Evolutionary conservation across 129 eudicot species (phyloP).

Genomic region (Centrapalus pauciflorus): DNA sequence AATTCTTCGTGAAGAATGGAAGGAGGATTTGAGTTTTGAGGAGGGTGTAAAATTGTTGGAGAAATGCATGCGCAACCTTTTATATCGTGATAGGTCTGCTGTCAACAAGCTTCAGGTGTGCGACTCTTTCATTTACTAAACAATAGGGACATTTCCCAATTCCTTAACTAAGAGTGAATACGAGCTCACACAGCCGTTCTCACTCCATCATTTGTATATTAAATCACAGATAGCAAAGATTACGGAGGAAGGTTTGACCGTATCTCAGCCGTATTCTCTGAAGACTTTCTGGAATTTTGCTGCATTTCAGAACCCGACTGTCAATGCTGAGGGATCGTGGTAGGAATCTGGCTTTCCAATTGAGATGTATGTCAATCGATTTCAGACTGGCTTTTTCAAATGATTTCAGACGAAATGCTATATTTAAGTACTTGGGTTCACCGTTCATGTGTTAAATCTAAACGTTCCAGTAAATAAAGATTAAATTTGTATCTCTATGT

Average conservation of each 20-base stretch:
- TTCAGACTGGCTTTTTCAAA: no score
- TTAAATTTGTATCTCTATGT: no score
- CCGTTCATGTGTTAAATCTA: no score
- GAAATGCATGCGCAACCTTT: slow-evolving; percentile 87
- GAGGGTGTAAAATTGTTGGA: slow-evolving; percentile 74
- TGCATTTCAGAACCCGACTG: slow-evolving; percentile 66
- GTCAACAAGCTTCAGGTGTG: slow-evolving; percentile 81
- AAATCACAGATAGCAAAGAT: slow-evolving; percentile 67
- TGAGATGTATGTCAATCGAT: neutral
- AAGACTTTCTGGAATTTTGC: slow-evolving; percentile 71
- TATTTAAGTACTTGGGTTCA: no score
- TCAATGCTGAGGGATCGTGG: slow-evolving; percentile 61
- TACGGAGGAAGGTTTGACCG: slow-evolving; percentile 60
- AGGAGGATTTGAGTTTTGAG: slow-evolving; percentile 63
- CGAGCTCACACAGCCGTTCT: no score
- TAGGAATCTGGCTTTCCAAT: slow-evolving; percentile 9
- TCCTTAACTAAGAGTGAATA: no score
- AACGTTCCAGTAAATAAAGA: neutral
- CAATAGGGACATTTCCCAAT: no score
- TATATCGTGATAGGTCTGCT: slow-evolving; percentile 84
- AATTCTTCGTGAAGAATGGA: slow-evolving; percentile 78
- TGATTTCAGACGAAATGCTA: no score
- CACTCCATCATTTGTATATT: neutral
- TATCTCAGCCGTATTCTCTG: slow-evolving; percentile 54
- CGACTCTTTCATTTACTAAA: neutral